A percentile compares a stretch with the other conserved stretches of the same genome.
phyloP scores from a whole-genome alignment of 306 rosid species.

The Sphenostylis stenocarpa region DNA sequence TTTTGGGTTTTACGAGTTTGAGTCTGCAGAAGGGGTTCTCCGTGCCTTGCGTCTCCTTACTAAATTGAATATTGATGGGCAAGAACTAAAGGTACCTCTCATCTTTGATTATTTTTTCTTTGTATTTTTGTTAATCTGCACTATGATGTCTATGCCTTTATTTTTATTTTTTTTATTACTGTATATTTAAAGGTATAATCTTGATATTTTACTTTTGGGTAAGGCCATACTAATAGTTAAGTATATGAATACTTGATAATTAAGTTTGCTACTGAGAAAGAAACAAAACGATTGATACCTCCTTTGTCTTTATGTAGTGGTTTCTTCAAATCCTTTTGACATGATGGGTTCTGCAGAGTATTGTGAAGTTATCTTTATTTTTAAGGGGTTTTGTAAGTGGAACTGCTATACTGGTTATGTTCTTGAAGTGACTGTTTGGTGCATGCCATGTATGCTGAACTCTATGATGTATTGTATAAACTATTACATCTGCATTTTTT shows the following conservation, averaged over 20 bases:
- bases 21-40: constrained; percentile 95
- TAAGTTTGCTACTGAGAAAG: not conserved
- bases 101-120: constrained; percentile 16
- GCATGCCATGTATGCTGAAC: constrained; percentile 4
- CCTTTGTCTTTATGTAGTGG: not conserved
- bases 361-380: not conserved
- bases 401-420: not conserved
- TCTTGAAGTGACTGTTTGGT: not conserved
- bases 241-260: not conserved
- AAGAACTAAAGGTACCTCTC: constrained; percentile 77
- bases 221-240: not conserved
- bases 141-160: not conserved
- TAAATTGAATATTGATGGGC: constrained; percentile 89
- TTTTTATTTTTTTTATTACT: not conserved
- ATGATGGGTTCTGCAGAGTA: not conserved
- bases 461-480: not conserved
- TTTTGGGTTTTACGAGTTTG: constrained; percentile 96
- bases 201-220: not conserved
- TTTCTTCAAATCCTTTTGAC: not conserved
- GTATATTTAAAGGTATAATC: not conserved
- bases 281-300: not conserved
- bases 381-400: not conserved
- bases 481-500: not conserved
- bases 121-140: not conserved
- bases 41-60: constrained; percentile 90